Evolutionary conservation across 2,329 filamentous ascomycete genomes (phyloP).

Genomic region (Ophiostoma quercus): DNA sequence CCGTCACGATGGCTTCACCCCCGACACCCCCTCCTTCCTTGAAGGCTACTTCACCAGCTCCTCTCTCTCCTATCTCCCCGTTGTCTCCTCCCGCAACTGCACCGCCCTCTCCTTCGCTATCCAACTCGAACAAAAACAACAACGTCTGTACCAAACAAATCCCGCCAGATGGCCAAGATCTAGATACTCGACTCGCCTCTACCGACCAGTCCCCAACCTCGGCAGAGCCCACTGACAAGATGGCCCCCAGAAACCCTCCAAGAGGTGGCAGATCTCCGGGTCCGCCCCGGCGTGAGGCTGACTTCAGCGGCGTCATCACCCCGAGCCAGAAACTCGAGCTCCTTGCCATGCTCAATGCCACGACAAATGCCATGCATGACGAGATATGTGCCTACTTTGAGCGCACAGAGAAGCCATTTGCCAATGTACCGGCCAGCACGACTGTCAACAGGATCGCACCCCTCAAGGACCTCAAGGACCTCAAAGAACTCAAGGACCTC

Average conservation of each 20-base stretch:
- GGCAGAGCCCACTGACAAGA: slow-evolving; percentile 12
- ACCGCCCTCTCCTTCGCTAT: background rate
- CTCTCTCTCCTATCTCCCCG: slow-evolving; percentile 1
- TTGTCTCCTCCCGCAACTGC: background rate
- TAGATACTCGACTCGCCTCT: background rate
- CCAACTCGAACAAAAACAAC: background rate
- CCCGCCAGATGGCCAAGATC: background rate
- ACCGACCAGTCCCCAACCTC: background rate
- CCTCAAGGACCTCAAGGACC: background rate
- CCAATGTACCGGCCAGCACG: background rate
- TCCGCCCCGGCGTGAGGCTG: slow-evolving; percentile 42
- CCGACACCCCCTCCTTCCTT: slow-evolving; percentile 7
- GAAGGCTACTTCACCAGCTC: slow-evolving; percentile 16
- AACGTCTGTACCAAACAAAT: background rate
- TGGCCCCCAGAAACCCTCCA: slow-evolving; percentile 25
- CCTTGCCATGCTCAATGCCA: slow-evolving; percentile 45
- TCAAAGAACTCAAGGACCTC: background rate
- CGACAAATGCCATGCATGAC: slow-evolving; percentile 52
- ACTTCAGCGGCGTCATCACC: slow-evolving; percentile 48
- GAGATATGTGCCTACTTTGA: slow-evolving; percentile 49
- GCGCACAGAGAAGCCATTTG: background rate
- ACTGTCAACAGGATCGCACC: background rate
- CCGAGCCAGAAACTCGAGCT: slow-evolving; percentile 49
- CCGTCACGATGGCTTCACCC: slow-evolving; percentile 14
- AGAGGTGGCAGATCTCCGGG: slow-evolving; percentile 19